Base-by-base conservation (phyloP, 129 eudicot genomes). In the Chrysanthemum makinoi region DNA sequence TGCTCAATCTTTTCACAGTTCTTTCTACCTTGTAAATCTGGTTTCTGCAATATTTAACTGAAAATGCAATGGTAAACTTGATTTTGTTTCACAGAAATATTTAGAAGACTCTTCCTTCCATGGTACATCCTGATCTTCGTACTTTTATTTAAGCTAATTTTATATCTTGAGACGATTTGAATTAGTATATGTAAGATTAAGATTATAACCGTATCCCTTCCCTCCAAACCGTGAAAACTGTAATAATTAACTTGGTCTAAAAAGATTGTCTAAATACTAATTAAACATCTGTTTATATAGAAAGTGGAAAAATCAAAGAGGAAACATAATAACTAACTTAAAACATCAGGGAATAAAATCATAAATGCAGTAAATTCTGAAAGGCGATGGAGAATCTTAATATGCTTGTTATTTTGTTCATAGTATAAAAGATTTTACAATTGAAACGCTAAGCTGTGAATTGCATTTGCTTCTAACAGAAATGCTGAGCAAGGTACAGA, bases 61-160 rank as follows among this genome's bases (percentile, higher is more conserved):
- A 33, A 22, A 66, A 62, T 64, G 62, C 56, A 57, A 18, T 79
- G 54, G 44, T 43, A 58, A 53, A 52, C 13, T 72, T 3, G 2
- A 35, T 59, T 80, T 47, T 64, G 10, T 72, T 76, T 13, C 58
- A 83, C 93, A 91, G 97, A 85, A 67, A 76, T 86, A 82, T 70
- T 58, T 91, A 81, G 83, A 75, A 70, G 90, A 83, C 83, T 60
- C 90, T 76, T 86, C 96, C 17, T 88, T 91, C 73, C 89, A 86
- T 80, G 97, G 97, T 91, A 84, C 24, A 55, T 49, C 52, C 20
- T 72, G 57, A 12, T 50, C 43, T 51, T 76, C 44, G 6, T 68
- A 53, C 12, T 26, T 43, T 64, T 69, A 54, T 70, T 54, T 39
- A 33, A 12, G 26, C 50, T 52, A 53, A 53, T 43, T 30, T 13